Evolutionary conservation across 495 filamentous ascomycete species (phyloP).

Genomic region (Penicillium manginii): DNA sequence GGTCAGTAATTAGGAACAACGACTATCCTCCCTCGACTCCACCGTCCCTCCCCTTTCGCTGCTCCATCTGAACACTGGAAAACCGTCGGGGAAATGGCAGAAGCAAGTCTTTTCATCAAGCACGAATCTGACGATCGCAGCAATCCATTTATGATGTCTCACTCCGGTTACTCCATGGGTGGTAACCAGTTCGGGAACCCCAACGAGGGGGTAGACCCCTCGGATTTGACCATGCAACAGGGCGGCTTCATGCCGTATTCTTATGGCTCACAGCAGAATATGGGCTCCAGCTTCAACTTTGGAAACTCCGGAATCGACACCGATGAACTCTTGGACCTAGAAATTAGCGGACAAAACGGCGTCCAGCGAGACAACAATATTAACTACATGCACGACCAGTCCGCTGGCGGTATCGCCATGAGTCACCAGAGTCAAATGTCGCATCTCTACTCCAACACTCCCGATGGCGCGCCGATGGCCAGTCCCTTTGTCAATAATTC

Average conservation of each 20-base stretch:
- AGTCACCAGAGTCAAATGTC: constrained; percentile 62
- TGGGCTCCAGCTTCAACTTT: constrained; percentile 56
- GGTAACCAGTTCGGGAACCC: constrained; percentile 68
- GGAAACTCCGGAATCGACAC: constrained; percentile 59
- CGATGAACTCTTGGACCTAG: constrained; percentile 56
- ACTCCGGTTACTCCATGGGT: constrained; percentile 63
- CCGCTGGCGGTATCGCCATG: constrained; percentile 47
- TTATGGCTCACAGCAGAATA: constrained; percentile 53
- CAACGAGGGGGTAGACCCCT: constrained; percentile 77
- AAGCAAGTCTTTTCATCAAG: constrained; percentile 72
- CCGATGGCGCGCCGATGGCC: constrained; percentile 83
- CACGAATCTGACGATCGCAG: constrained; percentile 72
- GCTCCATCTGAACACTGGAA: constrained; percentile 7
- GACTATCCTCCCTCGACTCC: constrained; percentile 25
- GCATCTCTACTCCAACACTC: constrained; percentile 80
- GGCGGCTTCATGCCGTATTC: constrained; percentile 54
- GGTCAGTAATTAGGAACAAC: constrained; percentile 29
- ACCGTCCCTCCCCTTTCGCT: constrained; percentile 16
- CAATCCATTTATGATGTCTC: constrained; percentile 57
- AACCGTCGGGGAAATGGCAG: constrained; percentile 36
- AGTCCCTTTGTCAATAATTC: constrained; percentile 78
- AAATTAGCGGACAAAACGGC: constrained; percentile 52
- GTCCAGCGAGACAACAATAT: constrained; percentile 41
- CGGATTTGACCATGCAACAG: constrained; percentile 74
- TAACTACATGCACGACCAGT: constrained; percentile 53